Evolutionary conservation across 768 basidiomycete species (phyloP).

Genomic region (Fibroporia radiculosa): DNA sequence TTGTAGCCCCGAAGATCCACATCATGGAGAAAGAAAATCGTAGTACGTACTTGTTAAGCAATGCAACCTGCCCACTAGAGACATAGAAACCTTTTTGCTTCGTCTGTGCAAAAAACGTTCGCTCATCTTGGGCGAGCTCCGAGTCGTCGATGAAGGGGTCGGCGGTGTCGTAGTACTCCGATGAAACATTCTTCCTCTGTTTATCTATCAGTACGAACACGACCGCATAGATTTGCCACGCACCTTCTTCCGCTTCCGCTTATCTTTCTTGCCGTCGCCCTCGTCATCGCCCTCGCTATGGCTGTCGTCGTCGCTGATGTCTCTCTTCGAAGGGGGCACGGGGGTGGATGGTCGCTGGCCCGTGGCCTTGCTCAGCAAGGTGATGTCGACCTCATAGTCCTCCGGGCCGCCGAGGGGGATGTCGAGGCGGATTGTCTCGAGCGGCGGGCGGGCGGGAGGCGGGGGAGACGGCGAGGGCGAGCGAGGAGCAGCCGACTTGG

Average conservation of each 20-base stretch:
- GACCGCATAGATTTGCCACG: background rate
- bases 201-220: background rate
- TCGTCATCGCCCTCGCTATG: slow-evolving; percentile 37
- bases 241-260: slow-evolving; percentile 28
- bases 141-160: slow-evolving; percentile 99
- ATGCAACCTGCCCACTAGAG: slow-evolving; percentile 77
- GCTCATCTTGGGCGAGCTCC: slow-evolving; percentile 83
- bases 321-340: slow-evolving; percentile 27
- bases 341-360: slow-evolving; percentile 62
- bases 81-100: slow-evolving; percentile 94
- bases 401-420: slow-evolving; percentile 66
- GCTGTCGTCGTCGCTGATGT: slow-evolving; percentile 52
- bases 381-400: slow-evolving; percentile 68
- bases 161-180: slow-evolving; percentile 82
- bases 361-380: slow-evolving; percentile 46
- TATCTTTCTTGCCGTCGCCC: slow-evolving; percentile 25
- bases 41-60: slow-evolving; percentile 60
- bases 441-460: slow-evolving; percentile 36
- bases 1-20: slow-evolving; percentile 15
- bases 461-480: slow-evolving; percentile 53
- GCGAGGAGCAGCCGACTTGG: slow-evolving; percentile 35
- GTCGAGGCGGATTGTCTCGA: slow-evolving; percentile 60
- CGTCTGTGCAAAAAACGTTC: slow-evolving; percentile 85
- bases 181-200: slow-evolving; percentile 42
- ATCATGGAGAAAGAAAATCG: background rate